These are phyloP conservation scores for Aspergillus pseudonomiae DNA, from an alignment of 2,329 filamentous ascomycete species.

Conservation along the genomic window DNA sequence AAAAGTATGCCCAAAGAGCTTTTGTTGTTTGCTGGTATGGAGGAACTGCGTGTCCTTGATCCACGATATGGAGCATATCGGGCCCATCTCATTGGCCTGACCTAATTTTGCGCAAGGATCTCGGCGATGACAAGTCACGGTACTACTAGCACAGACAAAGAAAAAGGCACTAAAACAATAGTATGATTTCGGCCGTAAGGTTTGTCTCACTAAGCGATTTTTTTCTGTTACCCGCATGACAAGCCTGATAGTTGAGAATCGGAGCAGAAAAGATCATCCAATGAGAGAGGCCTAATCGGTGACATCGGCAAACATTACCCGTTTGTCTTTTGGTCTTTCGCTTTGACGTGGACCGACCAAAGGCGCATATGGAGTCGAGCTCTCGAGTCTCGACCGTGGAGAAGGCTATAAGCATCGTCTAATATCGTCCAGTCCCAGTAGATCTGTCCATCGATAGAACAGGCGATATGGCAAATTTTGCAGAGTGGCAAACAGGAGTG, in stretches of 20 bases:
- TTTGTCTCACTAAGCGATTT: neutral
- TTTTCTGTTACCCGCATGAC: neutral
- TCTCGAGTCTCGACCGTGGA: neutral
- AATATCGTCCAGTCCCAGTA: neutral
- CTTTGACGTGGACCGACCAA: neutral
- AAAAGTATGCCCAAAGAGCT: neutral
- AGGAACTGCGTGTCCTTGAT: neutral
- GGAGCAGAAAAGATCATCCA: neutral
- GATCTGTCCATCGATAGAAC: neutral
- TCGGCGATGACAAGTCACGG: neutral
- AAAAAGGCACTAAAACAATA: slow-evolving; percentile 4
- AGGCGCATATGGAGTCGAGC: neutral
- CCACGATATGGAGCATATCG: neutral
- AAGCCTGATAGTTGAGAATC: neutral
- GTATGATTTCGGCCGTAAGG: neutral
- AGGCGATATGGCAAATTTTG: neutral
- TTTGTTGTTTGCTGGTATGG: neutral
- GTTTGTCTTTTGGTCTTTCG: neutral
- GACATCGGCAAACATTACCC: neutral
- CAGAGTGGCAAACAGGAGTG: neutral
- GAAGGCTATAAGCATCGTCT: too few species aligned
- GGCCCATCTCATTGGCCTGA: neutral
- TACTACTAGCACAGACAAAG: neutral
- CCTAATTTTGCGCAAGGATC: neutral
- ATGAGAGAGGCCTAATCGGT: neutral